A percentile compares a stretch with the other conserved stretches of the same genome.
phyloP scores from a whole-genome alignment of 768 basidiomycete genomes.

The Suillus sp. region DNA sequence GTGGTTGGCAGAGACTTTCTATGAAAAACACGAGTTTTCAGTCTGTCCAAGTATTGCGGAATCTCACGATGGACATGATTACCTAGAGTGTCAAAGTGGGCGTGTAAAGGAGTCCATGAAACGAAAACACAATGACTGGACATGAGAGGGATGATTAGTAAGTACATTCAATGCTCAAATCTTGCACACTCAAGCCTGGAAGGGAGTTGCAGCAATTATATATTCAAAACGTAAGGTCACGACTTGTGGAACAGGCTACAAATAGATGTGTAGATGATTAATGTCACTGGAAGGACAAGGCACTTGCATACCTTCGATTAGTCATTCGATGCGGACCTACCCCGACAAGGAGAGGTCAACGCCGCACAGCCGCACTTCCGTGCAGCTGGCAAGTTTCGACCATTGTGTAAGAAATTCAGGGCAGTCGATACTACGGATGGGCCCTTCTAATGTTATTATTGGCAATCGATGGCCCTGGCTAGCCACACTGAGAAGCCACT shows the following conservation, averaged over 20 bases:
- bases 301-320: not conserved
- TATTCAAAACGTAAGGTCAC: not conserved
- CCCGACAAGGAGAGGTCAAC: not conserved
- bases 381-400: slow-evolving; percentile 3
- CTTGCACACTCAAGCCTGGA: not conserved
- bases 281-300: not conserved
- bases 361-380: slow-evolving; percentile 1
- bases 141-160: not conserved
- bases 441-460: not conserved
- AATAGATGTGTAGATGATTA: not conserved
- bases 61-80: not conserved
- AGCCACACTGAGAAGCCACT: not conserved
- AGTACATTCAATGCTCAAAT: not conserved
- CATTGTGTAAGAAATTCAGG: not conserved
- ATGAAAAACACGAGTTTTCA: not conserved
- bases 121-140: not conserved
- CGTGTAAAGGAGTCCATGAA: not conserved
- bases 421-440: not conserved
- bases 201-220: not conserved
- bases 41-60: too few species aligned
- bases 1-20: not conserved
- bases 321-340: not conserved
- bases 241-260: not conserved
- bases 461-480: not conserved
- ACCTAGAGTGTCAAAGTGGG: not conserved